These are phyloP conservation scores for Hysterangium stoloniferum DNA, from an alignment of 768 basidiomycete species.

Conservation along the genomic window DNA sequence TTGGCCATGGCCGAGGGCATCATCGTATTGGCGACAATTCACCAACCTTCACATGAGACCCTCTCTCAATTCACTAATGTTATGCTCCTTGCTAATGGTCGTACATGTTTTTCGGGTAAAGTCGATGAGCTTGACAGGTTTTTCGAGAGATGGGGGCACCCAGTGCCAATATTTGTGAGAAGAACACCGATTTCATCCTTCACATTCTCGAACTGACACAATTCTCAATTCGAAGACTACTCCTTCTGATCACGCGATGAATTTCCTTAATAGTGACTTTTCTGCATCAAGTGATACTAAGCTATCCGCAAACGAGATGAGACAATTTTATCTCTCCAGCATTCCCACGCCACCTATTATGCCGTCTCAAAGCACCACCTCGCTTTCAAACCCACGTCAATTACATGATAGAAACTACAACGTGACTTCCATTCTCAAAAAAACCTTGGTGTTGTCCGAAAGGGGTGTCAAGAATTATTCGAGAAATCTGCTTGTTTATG, in stretches of 20 bases:
- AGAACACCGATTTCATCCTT: neutral
- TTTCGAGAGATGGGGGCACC: neutral
- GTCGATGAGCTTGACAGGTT: slow-evolving; percentile 13
- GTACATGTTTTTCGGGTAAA: slow-evolving; percentile 34
- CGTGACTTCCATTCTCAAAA: slow-evolving; percentile 31
- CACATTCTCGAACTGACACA: neutral
- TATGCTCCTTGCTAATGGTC: slow-evolving; percentile 48
- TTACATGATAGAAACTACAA: no score
- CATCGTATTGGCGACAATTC: slow-evolving; percentile 57
- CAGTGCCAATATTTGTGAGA: neutral
- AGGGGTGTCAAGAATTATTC: slow-evolving; percentile 42
- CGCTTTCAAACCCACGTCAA: no score
- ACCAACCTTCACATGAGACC: slow-evolving; percentile 58
- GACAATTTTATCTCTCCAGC: neutral
- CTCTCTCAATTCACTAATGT: slow-evolving; percentile 53
- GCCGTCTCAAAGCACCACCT: no score
- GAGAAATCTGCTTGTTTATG: slow-evolving; percentile 51
- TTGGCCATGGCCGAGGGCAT: slow-evolving; percentile 40
- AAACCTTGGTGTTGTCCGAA: slow-evolving; percentile 40
- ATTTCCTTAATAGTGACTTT: slow-evolving; percentile 47
- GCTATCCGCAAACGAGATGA: neutral
- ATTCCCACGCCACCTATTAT: neutral
- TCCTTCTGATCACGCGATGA: slow-evolving; percentile 54
- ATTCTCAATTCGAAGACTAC: slow-evolving; percentile 27
- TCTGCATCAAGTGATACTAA: neutral